Evolutionary conservation across 176 grass and related monocot genomes (phyloP), one percentile per base, ranked within the genome.

Genomic region (Eragrostis curvula): DNA sequence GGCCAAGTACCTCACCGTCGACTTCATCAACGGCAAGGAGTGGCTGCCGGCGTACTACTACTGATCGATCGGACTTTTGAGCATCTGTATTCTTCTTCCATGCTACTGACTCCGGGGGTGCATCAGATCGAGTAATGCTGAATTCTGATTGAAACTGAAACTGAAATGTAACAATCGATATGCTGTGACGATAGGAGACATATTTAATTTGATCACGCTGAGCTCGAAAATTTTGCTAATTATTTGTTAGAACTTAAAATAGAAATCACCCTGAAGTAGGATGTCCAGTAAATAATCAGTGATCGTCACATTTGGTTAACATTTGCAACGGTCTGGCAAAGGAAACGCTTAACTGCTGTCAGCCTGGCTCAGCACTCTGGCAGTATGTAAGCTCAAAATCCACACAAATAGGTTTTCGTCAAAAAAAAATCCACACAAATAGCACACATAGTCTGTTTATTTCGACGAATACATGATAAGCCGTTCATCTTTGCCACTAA

Each of bases 11-110:
- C 49, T 88, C n/a, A 93, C 32, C 85, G 57, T 96, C 66, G 85
- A 99, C 81, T 96, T 99, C 83, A 90, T 99, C 79, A 56, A 88
- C 55, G 93, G 93, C 71, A 89, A 91, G 50, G 93, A 99, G 3
- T 99, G 93, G 96, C 68, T 99, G 80, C 88, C 88, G 57, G 88
- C 87, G n/a, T 89, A 80, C 85, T 85, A 89, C 73, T 93, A 89
- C 79, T 88, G 48, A 86, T 59, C 49, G 48, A 86, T 59, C 49
- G 0, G 8, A 61, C 49, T n/a, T n/a, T n/a, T n/a, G n/a, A n/a
- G n/a, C n/a, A 12, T 30, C 7, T 14, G 30, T 23, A 41, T 16
- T n/a, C 17, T 74, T 55, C 9, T 53, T 32, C 28, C 16, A 21
- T 73, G 17, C 48, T 56, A 36, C 32, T 36, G 32, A 21, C 32